phyloP scores from a whole-genome alignment of 2,329 filamentous ascomycete genomes.

The Xylariaceae sp. region DNA sequence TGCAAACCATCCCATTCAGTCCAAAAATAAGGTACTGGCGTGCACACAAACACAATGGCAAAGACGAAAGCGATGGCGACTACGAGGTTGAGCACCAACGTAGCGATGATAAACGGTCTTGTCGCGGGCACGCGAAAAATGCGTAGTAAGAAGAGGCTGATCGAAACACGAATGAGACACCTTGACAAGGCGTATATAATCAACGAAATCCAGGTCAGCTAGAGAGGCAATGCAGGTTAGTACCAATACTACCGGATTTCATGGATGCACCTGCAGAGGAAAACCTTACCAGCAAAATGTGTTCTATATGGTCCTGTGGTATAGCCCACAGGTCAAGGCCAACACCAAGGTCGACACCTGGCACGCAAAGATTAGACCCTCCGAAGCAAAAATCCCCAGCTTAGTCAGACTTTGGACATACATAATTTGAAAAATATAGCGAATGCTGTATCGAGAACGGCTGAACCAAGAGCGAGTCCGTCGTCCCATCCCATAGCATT shows the following conservation, averaged over 20 bases:
- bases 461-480: neutral
- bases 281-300: constrained; percentile 5
- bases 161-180: constrained; percentile 6
- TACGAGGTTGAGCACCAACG: constrained; percentile 7
- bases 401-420: neutral
- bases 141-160: constrained; percentile 7
- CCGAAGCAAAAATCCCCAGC: no score
- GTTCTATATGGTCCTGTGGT: constrained; percentile 1
- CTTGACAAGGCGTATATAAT: constrained; percentile 5
- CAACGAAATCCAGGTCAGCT: constrained; percentile 5
- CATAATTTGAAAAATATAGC: constrained; percentile 3
- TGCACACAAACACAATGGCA: constrained; percentile 10
- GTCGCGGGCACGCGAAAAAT: constrained; percentile 4
- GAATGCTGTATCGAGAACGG: constrained; percentile 3
- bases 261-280: neutral
- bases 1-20: constrained; percentile 10
- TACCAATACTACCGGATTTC: neutral
- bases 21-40: constrained; percentile 12
- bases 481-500: constrained; percentile 7
- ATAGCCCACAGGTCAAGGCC: constrained; percentile 4
- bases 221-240: neutral
- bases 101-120: constrained; percentile 1
- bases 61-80: constrained; percentile 8
- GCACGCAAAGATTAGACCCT: neutral
- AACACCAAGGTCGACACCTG: constrained; percentile 2